phyloP scores from a whole-genome alignment of 495 filamentous ascomycete genomes.

The Neurospora pannonica region DNA sequence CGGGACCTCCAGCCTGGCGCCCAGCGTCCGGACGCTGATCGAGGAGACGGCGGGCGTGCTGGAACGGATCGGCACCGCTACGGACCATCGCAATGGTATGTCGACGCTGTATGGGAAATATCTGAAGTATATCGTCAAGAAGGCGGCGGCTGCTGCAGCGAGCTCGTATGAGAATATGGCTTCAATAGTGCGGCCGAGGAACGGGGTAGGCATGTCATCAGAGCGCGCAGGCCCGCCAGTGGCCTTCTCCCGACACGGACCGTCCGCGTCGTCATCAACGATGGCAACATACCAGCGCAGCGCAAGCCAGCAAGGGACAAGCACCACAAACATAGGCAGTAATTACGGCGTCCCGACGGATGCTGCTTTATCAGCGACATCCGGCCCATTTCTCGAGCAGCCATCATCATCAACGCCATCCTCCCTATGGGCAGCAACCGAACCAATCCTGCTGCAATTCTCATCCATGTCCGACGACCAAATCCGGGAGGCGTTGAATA shows the following conservation, averaged over 20 bases:
- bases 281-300: slow-evolving; percentile 1
- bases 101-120: slow-evolving; percentile 55
- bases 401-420: slow-evolving; percentile 1
- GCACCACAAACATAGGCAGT: background rate
- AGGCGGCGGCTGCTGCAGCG: slow-evolving; percentile 4
- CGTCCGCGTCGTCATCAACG: slow-evolving; percentile 5
- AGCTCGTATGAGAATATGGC: background rate
- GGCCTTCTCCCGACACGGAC: background rate
- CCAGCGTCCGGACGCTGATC: slow-evolving; percentile 58
- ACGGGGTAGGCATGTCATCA: background rate
- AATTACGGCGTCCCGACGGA: background rate
- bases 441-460: slow-evolving; percentile 45
- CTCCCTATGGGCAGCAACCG: slow-evolving; percentile 29
- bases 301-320: slow-evolving; percentile 7
- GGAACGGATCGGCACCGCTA: slow-evolving; percentile 55
- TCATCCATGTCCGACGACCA: slow-evolving; percentile 60
- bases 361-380: background rate
- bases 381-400: background rate
- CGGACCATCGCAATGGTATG: slow-evolving; percentile 53
- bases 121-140: slow-evolving; percentile 47
- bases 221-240: background rate
- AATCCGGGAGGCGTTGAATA: slow-evolving; percentile 51
- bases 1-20: no score
- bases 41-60: slow-evolving; percentile 60
- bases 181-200: background rate